phyloP scores from a whole-genome alignment of 192 early-diverging fungal species.

The Backusella mclennaniae region DNA sequence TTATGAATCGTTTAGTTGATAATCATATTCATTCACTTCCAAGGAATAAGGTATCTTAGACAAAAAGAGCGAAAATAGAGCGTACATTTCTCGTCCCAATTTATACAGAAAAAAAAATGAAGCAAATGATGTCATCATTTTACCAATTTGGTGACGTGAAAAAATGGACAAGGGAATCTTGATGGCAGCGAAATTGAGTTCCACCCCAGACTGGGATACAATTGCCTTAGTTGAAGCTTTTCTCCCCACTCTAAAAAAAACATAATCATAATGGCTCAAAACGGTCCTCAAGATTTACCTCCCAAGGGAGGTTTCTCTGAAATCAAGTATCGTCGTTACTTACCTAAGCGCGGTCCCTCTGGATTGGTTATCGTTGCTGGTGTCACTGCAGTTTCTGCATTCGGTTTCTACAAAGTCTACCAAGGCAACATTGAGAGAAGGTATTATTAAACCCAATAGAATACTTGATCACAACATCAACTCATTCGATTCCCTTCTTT shows the following conservation, averaged over 20 bases:
- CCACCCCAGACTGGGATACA: slow-evolving; percentile 9
- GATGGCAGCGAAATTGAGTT: slow-evolving; percentile 1
- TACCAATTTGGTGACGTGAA: background rate
- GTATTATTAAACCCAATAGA: slow-evolving; percentile 39
- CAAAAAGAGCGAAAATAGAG: no score
- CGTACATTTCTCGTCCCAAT: no score
- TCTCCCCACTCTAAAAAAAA: slow-evolving; percentile 10
- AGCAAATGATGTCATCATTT: background rate
- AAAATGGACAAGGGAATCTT: slow-evolving; percentile 8
- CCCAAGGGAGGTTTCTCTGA: slow-evolving; percentile 80
- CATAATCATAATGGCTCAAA: slow-evolving; percentile 1
- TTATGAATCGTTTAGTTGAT: no score
- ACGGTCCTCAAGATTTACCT: slow-evolving; percentile 65
- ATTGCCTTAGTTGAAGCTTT: slow-evolving; percentile 2
- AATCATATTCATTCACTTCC: no score
- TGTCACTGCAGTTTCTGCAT: slow-evolving; percentile 71
- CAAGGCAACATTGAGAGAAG: slow-evolving; percentile 68
- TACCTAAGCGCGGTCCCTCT: slow-evolving; percentile 89
- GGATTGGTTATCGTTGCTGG: slow-evolving; percentile 80
- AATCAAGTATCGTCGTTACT: slow-evolving; percentile 84
- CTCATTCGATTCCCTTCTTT: background rate
- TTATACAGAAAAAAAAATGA: background rate
- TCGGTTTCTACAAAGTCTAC: slow-evolving; percentile 75
- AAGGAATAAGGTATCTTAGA: no score
- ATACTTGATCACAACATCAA: no score